phyloP scores from a whole-genome alignment of 768 basidiomycete species.

The Suillus weaverae region DNA sequence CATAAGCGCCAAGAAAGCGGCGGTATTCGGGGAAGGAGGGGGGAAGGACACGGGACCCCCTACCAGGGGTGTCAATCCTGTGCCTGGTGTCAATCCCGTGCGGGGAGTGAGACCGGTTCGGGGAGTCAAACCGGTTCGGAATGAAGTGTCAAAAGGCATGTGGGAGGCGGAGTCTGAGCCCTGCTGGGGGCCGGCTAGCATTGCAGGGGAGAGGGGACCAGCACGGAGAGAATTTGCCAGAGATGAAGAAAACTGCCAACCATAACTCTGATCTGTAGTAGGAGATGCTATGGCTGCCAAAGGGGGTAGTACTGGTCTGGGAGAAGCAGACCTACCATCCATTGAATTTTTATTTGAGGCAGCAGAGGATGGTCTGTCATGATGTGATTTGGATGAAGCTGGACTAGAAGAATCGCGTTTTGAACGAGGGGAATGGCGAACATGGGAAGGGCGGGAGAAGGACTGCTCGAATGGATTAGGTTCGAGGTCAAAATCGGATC shows the following conservation, averaged over 20 bases:
- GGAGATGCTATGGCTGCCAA: slow-evolving; percentile 72
- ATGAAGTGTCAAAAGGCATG: slow-evolving; percentile 61
- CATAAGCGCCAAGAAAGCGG: slow-evolving; percentile 92
- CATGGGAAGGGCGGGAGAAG: slow-evolving; percentile 66
- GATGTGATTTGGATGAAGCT: slow-evolving; percentile 36
- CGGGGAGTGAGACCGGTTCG: slow-evolving; percentile 83
- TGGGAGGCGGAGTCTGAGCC: slow-evolving; percentile 38
- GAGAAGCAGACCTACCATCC: slow-evolving; percentile 36
- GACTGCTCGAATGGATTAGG: slow-evolving; percentile 96
- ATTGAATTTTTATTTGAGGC: slow-evolving; percentile 32
- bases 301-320: slow-evolving; percentile 80
- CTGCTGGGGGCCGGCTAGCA: slow-evolving; percentile 86
- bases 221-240: slow-evolving; percentile 80
- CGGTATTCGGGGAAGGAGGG: slow-evolving; percentile 82
- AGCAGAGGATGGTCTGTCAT: slow-evolving; percentile 35
- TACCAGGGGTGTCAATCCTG: slow-evolving; percentile 79
- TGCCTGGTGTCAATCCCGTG: slow-evolving; percentile 76
- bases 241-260: slow-evolving; percentile 64
- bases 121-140: slow-evolving; percentile 87
- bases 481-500: slow-evolving; percentile 74
- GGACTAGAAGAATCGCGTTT: slow-evolving; percentile 33
- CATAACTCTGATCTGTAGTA: slow-evolving; percentile 42
- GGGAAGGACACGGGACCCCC: slow-evolving; percentile 77
- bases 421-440: slow-evolving; percentile 42
- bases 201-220: slow-evolving; percentile 93